Conservation (phyloP, 129 eudicot species). For the Scalesia atractyloides region DNA sequence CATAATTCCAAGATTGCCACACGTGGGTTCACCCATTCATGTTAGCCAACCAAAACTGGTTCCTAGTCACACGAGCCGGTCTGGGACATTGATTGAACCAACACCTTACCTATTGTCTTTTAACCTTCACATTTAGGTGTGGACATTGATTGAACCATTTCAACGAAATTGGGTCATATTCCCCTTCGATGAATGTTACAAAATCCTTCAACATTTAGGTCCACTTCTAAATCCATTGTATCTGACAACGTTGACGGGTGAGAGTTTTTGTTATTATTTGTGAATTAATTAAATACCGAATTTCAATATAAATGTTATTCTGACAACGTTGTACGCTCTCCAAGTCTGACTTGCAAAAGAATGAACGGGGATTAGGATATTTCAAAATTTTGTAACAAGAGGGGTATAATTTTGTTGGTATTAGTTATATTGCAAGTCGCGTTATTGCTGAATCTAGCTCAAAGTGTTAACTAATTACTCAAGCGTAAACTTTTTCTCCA, state of each 20-base stretch:
- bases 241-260: too few relatives aligned
- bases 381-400: too few relatives aligned
- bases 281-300: not conserved
- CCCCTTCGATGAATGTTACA: constrained; percentile 25
- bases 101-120: constrained; percentile 28
- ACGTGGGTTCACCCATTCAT: constrained; percentile 36
- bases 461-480: not conserved
- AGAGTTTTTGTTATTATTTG: not conserved
- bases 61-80: constrained; percentile 37
- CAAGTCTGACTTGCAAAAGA: not conserved
- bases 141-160: constrained; percentile 38
- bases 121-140: constrained; percentile 23
- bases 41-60: constrained; percentile 42
- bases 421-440: too few relatives aligned
- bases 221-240: constrained; percentile 19
- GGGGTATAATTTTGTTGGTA: too few relatives aligned
- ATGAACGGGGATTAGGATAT: not conserved
- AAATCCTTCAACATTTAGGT: constrained; percentile 33
- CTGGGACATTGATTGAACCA: constrained; percentile 38
- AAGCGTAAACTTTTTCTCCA: too few relatives aligned
- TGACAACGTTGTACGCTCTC: not conserved
- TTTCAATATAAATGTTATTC: not conserved
- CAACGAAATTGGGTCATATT: constrained; percentile 36
- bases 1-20: constrained; percentile 35
- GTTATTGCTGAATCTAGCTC: not conserved